phyloP scores from a whole-genome alignment of 2,329 filamentous ascomycete genomes.

The Aspergillus ustus region DNA sequence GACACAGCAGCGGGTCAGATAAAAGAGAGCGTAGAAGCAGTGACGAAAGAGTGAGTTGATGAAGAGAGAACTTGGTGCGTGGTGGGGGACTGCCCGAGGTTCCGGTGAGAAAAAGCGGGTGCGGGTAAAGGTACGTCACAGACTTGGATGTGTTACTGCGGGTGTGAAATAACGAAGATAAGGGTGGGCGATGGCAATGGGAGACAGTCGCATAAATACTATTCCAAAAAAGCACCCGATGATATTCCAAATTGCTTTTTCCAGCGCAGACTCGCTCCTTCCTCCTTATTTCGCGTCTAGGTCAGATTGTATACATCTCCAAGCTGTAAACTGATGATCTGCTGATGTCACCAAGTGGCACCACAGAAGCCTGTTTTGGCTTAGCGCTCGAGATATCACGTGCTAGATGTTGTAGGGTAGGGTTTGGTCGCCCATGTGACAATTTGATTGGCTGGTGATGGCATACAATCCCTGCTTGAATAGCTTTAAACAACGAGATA shows the following conservation, averaged over 20 bases:
- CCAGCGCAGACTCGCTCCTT: background rate
- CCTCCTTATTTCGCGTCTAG: background rate
- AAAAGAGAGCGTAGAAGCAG: conserved; percentile 12
- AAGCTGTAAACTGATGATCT: conserved; percentile 5
- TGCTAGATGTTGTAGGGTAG: conserved; percentile 5
- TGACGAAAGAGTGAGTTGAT: conserved; percentile 18
- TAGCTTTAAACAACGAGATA: background rate
- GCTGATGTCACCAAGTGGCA: conserved; percentile 22
- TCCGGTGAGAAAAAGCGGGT: conserved; percentile 46
- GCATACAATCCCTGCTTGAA: background rate
- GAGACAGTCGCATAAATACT: background rate
- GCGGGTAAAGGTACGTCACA: conserved; percentile 28
- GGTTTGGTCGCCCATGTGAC: background rate
- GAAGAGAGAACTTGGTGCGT: conserved; percentile 23
- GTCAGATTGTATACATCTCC: background rate
- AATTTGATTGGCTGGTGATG: conserved; percentile 5
- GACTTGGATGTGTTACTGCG: conserved; percentile 9
- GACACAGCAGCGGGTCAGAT: conserved; percentile 15
- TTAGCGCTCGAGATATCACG: conserved; percentile 17
- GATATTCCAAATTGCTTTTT: background rate
- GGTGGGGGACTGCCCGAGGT: conserved; percentile 24
- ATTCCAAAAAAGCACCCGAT: background rate
- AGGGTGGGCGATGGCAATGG: background rate
- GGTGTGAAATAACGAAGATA: background rate
- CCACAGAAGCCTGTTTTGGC: background rate